Evolutionary conservation across 2,329 filamentous ascomycete genomes (phyloP), one percentile per base, ranked within the genome.

Genomic region (Exophiala bonariae): DNA sequence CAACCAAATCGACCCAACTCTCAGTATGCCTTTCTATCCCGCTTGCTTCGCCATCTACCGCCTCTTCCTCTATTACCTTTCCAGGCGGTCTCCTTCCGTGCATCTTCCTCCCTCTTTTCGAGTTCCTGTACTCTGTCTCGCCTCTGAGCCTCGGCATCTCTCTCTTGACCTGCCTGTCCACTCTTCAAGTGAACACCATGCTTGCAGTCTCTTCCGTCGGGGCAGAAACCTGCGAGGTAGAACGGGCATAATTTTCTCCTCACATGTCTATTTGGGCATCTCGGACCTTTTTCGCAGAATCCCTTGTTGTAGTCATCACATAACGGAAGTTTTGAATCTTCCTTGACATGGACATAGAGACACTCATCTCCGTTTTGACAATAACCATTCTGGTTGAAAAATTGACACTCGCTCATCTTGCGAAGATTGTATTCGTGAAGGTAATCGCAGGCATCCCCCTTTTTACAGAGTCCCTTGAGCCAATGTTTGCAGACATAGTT

Each of bases 331-430:
- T 89, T 85, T 52, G 86, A 83, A 65, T 89, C 80, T 40, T 90
- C 87, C 61, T 93, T 89, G 61, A 95, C 87, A 70, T 96, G 89
- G 37, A 95, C 82, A 67, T 95, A 96, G 4, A 95, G 76, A 64
- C 93, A 99, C 71, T 99, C 93, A 68, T 97, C 92, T 58, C 92
- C 93, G 71, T 96, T 96, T 55, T 87, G 89, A 72, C 93, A 99
- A 67, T 95, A 96, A 46, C 89, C 89, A 64, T 93, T 95, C 52
- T 90, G 82, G 48, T 90, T 85, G 71, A 92, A 97, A 70, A 96
- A 95, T 64, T 95, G 95, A 73, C 93, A 99, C 73, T 97, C 93
- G 54, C 93, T 91, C 89, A 97, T 97, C 69, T 93, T 91, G 55
- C 93, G 85, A 59, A 99, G 80, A 72, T 99, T 97, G 76, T 96